These are phyloP conservation scores for Dryas integrifolia DNA, from an alignment of 331 rosid genomes.

Conservation along the genomic window DNA sequence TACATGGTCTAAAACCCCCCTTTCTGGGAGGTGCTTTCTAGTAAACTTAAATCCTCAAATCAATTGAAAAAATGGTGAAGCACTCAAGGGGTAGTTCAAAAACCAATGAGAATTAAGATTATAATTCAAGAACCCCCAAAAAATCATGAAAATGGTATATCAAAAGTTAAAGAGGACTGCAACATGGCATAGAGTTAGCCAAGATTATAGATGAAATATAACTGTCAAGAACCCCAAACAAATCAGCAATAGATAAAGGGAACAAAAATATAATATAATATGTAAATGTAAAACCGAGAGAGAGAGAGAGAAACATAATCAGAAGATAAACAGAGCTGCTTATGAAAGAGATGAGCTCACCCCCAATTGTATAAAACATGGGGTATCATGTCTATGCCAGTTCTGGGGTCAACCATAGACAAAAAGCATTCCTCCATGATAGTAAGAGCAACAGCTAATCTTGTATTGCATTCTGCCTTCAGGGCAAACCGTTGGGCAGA, in stretches of 20 bases:
- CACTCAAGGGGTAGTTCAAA: neutral
- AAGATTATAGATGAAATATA: too few relatives aligned
- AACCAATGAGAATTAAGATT: neutral
- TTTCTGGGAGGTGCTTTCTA: neutral
- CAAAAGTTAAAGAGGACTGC: neutral
- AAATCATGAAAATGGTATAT: neutral
- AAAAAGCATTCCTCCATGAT: constrained; percentile 97
- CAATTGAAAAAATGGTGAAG: neutral
- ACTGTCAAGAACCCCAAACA: too few relatives aligned
- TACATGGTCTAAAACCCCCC: neutral
- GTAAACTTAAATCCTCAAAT: neutral
- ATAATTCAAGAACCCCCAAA: neutral
- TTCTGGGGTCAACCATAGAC: constrained; percentile 93
- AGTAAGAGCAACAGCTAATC: constrained; percentile 88
- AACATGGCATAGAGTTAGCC: too few relatives aligned
- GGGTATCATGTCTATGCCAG: constrained; percentile 98
- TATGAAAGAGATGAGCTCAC: constrained; percentile 44
- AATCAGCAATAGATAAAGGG: too few relatives aligned
- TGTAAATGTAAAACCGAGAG: constrained; percentile 7
- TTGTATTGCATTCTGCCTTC: constrained; percentile 92
- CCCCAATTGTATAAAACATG: constrained; percentile 90
- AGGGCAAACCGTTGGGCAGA: constrained; percentile 87
- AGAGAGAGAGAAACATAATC: neutral
- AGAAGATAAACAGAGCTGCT: neutral
- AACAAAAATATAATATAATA: too few relatives aligned